Base-by-base conservation (phyloP, 768 basidiomycete genomes). In the Pleurotus salmoneostramineus region DNA sequence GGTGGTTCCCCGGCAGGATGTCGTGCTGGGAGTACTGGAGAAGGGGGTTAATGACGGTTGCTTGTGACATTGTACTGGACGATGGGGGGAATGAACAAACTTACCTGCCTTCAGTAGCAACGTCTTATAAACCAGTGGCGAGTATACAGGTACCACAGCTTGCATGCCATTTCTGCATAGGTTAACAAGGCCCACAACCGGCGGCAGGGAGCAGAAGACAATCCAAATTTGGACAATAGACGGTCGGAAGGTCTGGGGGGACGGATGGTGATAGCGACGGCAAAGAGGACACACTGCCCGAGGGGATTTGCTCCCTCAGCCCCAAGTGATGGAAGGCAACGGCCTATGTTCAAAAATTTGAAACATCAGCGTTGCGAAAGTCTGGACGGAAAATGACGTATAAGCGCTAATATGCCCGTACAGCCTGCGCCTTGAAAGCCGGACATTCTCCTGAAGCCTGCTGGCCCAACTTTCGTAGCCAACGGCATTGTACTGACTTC, bases 21-120 rank as follows among this genome's bases (percentile, higher is more conserved):
- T 27, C 37, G 61, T 72, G 64, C 60, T 77, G 76, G 5, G 73
- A 73, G 62, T 77, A 77, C 32, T 64, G 61, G 8, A 80, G 70
- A 46, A 76, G 68, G 2, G 68, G 69, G 59, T 78, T 70, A 31
- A 78, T 69, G 5, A 6, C 6, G 10, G 40, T 43, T 35, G 2
- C 12, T n/a, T 52, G 50, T 21, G 52, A 40, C 52, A 55, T 55
- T 10, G 52, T 27, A 27, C 15, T 21, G 52, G 27, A 52, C 17
- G 33, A 17, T 49, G 48, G 11, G 35, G 21, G n/a, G 52, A 33
- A 5, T 35, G 11, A 32, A 32, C 21, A 34, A 14, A 43, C 52
- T 40, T 33, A 55, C 52, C 52, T 55, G 21, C 12, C 15, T 45
- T 4, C 14, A 10, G n/a, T 35, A n/a, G n/a, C 33, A 12, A 14